Percentiles rank a stretch among this genome's conserved stretches.
Conservation (phyloP, 2,329 filamentous ascomycete genomes). For the Sphaerulina vaccinii region DNA sequence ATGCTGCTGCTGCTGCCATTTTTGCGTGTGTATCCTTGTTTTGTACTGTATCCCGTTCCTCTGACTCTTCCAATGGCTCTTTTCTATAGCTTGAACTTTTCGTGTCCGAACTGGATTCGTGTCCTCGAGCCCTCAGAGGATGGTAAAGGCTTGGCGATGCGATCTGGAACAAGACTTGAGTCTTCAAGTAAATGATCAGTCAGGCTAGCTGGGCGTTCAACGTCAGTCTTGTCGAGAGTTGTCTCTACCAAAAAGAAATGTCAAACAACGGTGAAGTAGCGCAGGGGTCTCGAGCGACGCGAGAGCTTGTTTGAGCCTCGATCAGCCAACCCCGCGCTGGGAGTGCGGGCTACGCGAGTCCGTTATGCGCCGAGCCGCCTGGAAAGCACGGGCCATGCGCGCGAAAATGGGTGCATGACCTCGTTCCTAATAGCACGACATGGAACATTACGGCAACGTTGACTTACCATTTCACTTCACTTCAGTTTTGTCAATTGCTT, state of each 20-base stretch:
- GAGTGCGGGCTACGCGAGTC: too few species aligned
- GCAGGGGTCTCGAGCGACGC: neutral
- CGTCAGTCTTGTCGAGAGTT: too few species aligned
- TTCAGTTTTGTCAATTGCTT: too few species aligned
- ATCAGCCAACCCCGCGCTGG: neutral
- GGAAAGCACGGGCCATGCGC: too few species aligned
- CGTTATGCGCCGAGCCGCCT: neutral
- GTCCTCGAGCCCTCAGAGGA: neutral
- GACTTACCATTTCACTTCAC: too few species aligned
- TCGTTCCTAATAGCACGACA: too few species aligned
- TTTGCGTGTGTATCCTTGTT: neutral
- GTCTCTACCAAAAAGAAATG: neutral
- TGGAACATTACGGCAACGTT: too few species aligned
- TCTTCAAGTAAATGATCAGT: too few species aligned
- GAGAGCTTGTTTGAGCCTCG: neutral
- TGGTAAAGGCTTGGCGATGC: too few species aligned
- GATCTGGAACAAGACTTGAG: too few species aligned
- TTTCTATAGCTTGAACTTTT: neutral
- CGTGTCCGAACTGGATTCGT: neutral
- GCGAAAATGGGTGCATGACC: too few species aligned
- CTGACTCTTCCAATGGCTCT: neutral
- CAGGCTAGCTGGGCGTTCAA: too few species aligned
- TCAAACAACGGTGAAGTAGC: neutral
- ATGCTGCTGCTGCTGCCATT: conserved; percentile 42
- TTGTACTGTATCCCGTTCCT: neutral